Base-by-base conservation (phyloP, 148 eudicot species). In the Spergularia marina region DNA sequence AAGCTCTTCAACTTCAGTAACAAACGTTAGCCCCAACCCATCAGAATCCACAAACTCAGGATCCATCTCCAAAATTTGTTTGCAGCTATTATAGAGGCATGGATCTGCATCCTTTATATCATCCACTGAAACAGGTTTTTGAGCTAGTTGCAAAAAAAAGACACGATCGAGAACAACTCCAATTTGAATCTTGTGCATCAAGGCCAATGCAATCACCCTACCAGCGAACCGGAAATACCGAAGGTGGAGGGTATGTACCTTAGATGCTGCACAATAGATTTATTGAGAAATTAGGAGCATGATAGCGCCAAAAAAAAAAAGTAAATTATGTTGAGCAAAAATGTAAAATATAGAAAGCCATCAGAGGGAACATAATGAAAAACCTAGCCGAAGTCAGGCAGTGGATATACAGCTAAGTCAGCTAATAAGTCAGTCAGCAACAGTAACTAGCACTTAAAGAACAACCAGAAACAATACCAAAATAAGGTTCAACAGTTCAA, bases 51-150 rank as follows among this genome's bases (percentile, higher is more conserved):
- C 87, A 70, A 83, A 75, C 62, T 78, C 89, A 61, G 93, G 82
- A 83, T 91, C 98, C 97, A 94, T 87, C 53, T 87, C 94, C 81
- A 94, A 76, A 52, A 94, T 89, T 81, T 90, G 84, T 81, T 90
- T 94, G 90, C 96, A 94, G 78, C 98, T 90, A 68, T 62, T 87
- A 74, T 90, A 91, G 72, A 94, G 59, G 68, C 71, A 82, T 59
- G 98, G 98, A 89, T 94, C 97, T 76, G 98, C 94, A 77, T 86
- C 95, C 67, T 72, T 82, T 70, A 94, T 83, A 82, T 91, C 97
- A 77, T 92, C 97, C 82, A 94, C 53, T 36, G 88, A 73, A 59
- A 94, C 78, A 15, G 40, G 25, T 54, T 67, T 74, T 65, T 91
- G 89, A 79, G 97, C 91, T 77, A 94, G 80, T 84, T 91, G 97